Conservation (phyloP, 139 green algal species). For the Chlorella sp. region DNA sequence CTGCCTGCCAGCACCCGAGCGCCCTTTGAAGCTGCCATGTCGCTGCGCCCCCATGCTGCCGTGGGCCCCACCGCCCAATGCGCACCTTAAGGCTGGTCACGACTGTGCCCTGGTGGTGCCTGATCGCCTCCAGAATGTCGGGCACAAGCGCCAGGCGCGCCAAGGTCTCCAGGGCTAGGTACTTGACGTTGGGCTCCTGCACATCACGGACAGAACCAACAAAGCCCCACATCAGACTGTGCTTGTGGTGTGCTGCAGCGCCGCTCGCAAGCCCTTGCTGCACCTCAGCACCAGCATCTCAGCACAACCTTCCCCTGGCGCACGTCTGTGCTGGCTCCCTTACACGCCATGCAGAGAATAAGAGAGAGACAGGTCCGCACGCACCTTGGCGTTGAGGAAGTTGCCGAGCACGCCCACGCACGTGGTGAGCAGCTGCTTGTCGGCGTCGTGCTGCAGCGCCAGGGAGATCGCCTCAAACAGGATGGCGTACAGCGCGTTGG, state of each 20-base stretch:
- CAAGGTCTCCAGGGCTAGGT: conserved; percentile 89
- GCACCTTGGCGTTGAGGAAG: conserved; percentile 32
- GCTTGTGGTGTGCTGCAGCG: no score
- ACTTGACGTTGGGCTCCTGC: conserved; percentile 45
- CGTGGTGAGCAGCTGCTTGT: conserved; percentile 53
- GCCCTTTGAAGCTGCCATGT: no score
- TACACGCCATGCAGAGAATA: no score
- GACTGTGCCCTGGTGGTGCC: conserved; percentile 48
- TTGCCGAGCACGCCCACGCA: conserved; percentile 42
- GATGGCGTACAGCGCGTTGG: conserved; percentile 93
- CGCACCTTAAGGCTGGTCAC: conserved; percentile 40
- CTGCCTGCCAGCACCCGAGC: background rate
- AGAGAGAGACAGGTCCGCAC: no score
- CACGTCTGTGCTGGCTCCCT: no score
- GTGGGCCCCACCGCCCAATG: no score
- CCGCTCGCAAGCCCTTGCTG: no score
- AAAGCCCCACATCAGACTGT: no score
- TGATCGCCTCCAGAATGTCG: conserved; percentile 45
- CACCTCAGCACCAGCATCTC: no score
- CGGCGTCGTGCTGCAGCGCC: conserved; percentile 59
- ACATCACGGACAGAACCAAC: no score
- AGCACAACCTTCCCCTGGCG: no score
- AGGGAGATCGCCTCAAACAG: conserved; percentile 95
- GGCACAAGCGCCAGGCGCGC: conserved; percentile 65
- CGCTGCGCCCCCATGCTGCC: no score